Conservation (phyloP, 2,329 filamentous ascomycete genomes). For the Hypoxylon sp. region DNA sequence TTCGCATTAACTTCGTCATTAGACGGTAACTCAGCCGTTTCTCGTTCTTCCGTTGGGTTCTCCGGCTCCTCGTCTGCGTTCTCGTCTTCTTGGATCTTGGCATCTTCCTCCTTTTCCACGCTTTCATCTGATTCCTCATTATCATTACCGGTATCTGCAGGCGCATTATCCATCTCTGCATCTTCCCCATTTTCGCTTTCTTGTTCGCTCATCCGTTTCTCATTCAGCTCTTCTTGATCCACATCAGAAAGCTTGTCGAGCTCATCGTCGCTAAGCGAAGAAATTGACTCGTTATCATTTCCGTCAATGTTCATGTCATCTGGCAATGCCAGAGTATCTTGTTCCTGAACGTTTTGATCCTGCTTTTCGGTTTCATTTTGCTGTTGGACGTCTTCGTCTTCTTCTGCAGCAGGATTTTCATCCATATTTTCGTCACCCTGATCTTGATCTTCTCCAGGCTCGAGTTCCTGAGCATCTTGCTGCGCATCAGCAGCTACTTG, state of each 20-base stretch:
- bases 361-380: conserved; percentile 72
- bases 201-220: conserved; percentile 57
- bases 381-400: conserved; percentile 69
- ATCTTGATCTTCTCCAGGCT: conserved; percentile 58
- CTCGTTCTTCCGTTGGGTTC: conserved; percentile 53
- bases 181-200: conserved; percentile 62
- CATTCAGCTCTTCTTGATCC: conserved; percentile 62
- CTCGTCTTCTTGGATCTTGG: conserved; percentile 54
- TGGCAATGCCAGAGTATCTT: conserved; percentile 85
- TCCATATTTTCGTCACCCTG: conserved; percentile 67
- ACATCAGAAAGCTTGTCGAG: conserved; percentile 71
- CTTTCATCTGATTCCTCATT: conserved; percentile 69
- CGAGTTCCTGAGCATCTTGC: conserved; percentile 72
- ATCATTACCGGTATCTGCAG: conserved; percentile 66
- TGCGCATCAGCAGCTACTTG: conserved; percentile 67
- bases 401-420: conserved; percentile 73
- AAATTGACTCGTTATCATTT: conserved; percentile 70
- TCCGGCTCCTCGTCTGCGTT: conserved; percentile 54
- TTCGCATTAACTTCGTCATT: conserved; percentile 66
- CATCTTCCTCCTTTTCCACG: conserved; percentile 55
- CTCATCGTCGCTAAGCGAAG: conserved; percentile 68
- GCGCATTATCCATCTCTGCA: conserved; percentile 62
- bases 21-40: conserved; percentile 49
- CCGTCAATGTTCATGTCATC: conserved; percentile 90
- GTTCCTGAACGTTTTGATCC: conserved; percentile 84